phyloP scores from a whole-genome alignment of 1,139 yeast genomes.

The Hansenula anomala region DNA sequence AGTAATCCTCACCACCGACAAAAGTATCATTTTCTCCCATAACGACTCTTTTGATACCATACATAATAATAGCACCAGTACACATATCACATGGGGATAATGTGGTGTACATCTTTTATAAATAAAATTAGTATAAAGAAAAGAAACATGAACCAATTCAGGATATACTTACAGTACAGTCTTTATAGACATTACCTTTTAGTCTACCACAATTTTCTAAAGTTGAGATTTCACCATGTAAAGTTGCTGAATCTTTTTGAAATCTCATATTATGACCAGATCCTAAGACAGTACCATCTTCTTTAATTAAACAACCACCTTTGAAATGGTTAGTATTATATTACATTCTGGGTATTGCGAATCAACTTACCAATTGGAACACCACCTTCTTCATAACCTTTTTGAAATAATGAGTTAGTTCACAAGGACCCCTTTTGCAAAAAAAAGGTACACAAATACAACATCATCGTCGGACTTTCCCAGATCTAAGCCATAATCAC shows the following conservation, averaged over 20 bases:
- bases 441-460: too few species aligned
- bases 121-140: too few species aligned
- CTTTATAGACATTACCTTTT: slow-evolving; percentile 60
- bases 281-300: slow-evolving; percentile 78
- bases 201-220: slow-evolving; percentile 88
- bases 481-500: neutral
- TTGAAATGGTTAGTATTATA: neutral
- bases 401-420: too few species aligned
- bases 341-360: too few species aligned
- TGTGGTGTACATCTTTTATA: slow-evolving; percentile 65
- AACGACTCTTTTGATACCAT: slow-evolving; percentile 82
- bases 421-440: too few species aligned
- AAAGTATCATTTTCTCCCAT: slow-evolving; percentile 84
- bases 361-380: slow-evolving; percentile 59
- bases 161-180: slow-evolving; percentile 43
- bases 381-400: slow-evolving; percentile 76
- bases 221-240: slow-evolving; percentile 90
- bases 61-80: slow-evolving; percentile 85
- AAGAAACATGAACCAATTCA: too few species aligned
- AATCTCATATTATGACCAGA: slow-evolving; percentile 86
- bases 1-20: slow-evolving; percentile 70
- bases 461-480: too few species aligned
- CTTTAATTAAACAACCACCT: slow-evolving; percentile 58
- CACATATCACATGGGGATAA: slow-evolving; percentile 94
- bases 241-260: slow-evolving; percentile 72